Percentiles rank a stretch among this genome's conserved stretches.
These are phyloP conservation scores for Stagonosporopsis tanaceti DNA, from an alignment of 2,329 filamentous ascomycete genomes.

Conservation along the genomic window DNA sequence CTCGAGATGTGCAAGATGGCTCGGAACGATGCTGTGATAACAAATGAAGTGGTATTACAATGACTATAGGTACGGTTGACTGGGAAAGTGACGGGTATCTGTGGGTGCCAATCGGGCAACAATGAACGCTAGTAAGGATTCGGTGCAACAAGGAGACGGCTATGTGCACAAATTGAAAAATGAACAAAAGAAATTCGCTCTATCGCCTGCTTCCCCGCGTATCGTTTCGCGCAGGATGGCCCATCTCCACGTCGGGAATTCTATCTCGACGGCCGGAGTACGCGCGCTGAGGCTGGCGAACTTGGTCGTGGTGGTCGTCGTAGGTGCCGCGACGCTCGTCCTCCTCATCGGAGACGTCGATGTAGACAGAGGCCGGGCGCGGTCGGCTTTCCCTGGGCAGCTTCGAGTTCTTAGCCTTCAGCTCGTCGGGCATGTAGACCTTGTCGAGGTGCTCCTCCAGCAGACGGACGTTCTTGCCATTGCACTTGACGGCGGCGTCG, in stretches of 20 bases:
- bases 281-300: slow-evolving; percentile 39
- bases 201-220: slow-evolving; percentile 35
- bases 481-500: slow-evolving; percentile 77
- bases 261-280: slow-evolving; percentile 40
- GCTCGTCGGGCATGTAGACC: slow-evolving; percentile 64
- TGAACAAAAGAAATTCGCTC: slow-evolving; percentile 15
- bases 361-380: slow-evolving; percentile 56
- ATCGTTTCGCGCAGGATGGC: slow-evolving; percentile 30
- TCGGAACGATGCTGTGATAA: not conserved
- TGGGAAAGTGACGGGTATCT: slow-evolving; percentile 17
- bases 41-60: slow-evolving; percentile 12
- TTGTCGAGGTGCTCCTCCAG: slow-evolving; percentile 73
- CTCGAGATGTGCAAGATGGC: not conserved
- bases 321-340: slow-evolving; percentile 36
- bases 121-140: slow-evolving; percentile 2
- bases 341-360: slow-evolving; percentile 55
- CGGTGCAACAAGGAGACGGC: not conserved
- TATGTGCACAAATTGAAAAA: slow-evolving; percentile 6
- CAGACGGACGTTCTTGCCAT: slow-evolving; percentile 76
- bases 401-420: slow-evolving; percentile 29
- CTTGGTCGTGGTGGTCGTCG: slow-evolving; percentile 33
- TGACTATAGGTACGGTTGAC: slow-evolving; percentile 5
- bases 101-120: slow-evolving; percentile 7
- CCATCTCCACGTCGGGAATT: slow-evolving; percentile 45
- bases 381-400: slow-evolving; percentile 37